Percentiles rank a stretch among this genome's conserved stretches.
Conservation (phyloP, 768 basidiomycete genomes). For the Lactarius evosmus region DNA sequence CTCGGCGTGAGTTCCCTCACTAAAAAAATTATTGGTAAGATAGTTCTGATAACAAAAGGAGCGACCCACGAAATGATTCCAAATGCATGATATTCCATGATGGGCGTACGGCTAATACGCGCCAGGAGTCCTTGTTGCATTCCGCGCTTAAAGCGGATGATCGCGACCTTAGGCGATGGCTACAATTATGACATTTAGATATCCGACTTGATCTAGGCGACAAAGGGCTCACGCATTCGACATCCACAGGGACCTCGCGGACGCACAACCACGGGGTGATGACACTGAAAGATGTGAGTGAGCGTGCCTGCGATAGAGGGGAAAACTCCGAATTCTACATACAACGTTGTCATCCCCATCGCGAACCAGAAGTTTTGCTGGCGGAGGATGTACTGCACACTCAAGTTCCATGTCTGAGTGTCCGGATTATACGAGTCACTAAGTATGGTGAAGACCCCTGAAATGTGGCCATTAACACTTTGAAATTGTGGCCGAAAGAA, state of each 20-base stretch:
- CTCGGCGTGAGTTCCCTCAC: conserved; percentile 41
- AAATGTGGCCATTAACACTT: conserved; percentile 24
- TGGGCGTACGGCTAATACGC: conserved; percentile 40
- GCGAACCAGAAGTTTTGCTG: conserved; percentile 46
- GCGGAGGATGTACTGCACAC: conserved; percentile 35
- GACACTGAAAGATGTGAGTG: conserved; percentile 31
- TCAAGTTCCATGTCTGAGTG: conserved; percentile 37
- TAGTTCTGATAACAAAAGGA: background rate
- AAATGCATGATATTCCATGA: conserved; percentile 48
- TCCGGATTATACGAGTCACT: conserved; percentile 39
- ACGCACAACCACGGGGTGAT: conserved; percentile 42
- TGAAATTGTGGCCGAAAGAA: background rate
- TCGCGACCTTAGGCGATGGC: conserved; percentile 44
- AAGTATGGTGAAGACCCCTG: conserved; percentile 44
- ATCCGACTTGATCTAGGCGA: background rate
- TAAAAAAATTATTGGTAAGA: conserved; percentile 24
- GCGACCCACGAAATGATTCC: conserved; percentile 39
- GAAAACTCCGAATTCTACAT: conserved; percentile 21
- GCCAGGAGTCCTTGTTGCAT: conserved; percentile 47
- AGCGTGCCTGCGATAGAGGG: background rate
- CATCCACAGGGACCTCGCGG: conserved; percentile 40
- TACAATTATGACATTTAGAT: conserved; percentile 24
- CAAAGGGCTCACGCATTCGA: conserved; percentile 39
- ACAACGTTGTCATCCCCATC: conserved; percentile 42
- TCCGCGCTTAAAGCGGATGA: conserved; percentile 42